phyloP scores from a whole-genome alignment of 2,329 filamentous ascomycete species.

The Aspergillus novofumigatus region DNA sequence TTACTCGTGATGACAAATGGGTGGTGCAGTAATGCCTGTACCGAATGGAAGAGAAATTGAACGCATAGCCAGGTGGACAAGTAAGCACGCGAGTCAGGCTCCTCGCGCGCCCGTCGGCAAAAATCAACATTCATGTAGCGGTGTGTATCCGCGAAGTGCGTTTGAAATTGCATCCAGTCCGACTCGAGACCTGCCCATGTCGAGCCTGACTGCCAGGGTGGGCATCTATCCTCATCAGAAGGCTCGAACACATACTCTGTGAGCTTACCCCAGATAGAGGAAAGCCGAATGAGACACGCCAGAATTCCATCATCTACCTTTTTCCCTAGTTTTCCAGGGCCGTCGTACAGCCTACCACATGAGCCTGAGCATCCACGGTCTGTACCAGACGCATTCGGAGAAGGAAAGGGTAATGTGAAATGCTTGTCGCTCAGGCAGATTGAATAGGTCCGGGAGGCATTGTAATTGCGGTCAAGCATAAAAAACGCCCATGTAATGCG shows the following conservation, averaged over 20 bases:
- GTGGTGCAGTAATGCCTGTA: slow-evolving; percentile 22
- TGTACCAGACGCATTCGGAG: background rate
- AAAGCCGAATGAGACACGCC: slow-evolving; percentile 19
- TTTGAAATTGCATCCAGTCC: slow-evolving; percentile 25
- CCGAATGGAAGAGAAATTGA: slow-evolving; percentile 24
- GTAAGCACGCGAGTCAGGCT: slow-evolving; percentile 18
- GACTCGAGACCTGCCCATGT: slow-evolving; percentile 21
- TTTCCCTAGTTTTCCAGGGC: slow-evolving; percentile 13
- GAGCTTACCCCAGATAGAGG: slow-evolving; percentile 21
- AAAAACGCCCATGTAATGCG: slow-evolving; percentile 24
- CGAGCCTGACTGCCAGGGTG: slow-evolving; percentile 23
- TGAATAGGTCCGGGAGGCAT: slow-evolving; percentile 22
- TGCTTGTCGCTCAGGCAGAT: slow-evolving; percentile 22
- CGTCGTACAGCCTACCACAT: slow-evolving; percentile 15
- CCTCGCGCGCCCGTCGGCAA: slow-evolving; percentile 19
- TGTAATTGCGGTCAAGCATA: slow-evolving; percentile 24
- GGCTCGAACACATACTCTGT: slow-evolving; percentile 24
- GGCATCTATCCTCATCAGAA: slow-evolving; percentile 6
- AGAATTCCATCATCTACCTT: slow-evolving; percentile 20
- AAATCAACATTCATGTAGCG: slow-evolving; percentile 26
- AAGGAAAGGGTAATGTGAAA: slow-evolving; percentile 20
- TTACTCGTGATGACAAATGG: slow-evolving; percentile 27
- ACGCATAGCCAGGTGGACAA: slow-evolving; percentile 24
- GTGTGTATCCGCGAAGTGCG: slow-evolving; percentile 23
- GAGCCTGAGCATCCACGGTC: background rate